Conservation (phyloP, 139 green algal species). For the Closterium sp. region DNA sequence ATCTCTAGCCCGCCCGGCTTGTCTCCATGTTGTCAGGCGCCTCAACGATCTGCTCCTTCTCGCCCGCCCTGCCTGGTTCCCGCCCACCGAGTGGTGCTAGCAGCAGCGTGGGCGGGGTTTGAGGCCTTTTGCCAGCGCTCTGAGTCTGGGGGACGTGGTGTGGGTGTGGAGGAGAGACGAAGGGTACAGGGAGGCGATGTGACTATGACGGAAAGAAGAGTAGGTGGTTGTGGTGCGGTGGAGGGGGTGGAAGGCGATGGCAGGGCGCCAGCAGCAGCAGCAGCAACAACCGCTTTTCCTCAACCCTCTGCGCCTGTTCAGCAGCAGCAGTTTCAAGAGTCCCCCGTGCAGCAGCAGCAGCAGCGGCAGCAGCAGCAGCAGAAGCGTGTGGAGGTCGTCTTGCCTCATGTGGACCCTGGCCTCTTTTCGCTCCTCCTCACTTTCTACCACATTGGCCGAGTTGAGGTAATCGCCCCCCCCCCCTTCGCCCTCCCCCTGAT, state of each 20-base stretch:
- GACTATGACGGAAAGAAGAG: no score
- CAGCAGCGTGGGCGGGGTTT: background rate
- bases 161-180: background rate
- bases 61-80: background rate
- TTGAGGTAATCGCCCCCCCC: background rate
- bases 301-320: background rate
- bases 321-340: background rate
- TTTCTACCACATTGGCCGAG: background rate
- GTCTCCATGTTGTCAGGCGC: no score
- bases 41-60: background rate
- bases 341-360: constrained; percentile 11
- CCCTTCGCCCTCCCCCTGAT: no score
- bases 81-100: background rate
- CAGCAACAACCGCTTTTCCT: background rate
- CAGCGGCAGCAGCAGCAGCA: background rate
- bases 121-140: background rate
- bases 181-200: no score
- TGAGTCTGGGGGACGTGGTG: background rate
- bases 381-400: background rate
- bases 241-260: background rate
- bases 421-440: background rate
- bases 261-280: background rate
- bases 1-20: no score
- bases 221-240: no score
- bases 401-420: background rate